Conservation (phyloP, 306 rosid genomes). For the Malus sieversii region DNA sequence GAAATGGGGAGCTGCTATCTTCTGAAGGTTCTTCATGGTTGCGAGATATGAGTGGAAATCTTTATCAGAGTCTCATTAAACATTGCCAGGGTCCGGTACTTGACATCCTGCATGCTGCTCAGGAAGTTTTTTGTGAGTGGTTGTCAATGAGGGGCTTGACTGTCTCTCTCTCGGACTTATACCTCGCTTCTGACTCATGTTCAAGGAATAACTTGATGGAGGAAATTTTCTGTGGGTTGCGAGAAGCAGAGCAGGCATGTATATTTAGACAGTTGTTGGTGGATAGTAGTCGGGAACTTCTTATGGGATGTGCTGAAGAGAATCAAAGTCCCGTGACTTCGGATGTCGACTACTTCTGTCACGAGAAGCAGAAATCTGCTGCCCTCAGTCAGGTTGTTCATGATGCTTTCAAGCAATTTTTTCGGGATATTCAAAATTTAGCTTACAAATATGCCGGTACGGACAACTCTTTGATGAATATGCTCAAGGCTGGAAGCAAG, state of each 20-base stretch:
- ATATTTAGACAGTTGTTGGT: conserved; percentile 61
- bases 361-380: conserved; percentile 68
- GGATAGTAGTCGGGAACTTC: conserved; percentile 33
- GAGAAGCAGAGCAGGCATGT: conserved; percentile 68
- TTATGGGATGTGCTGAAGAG: conserved; percentile 42
- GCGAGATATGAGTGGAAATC: conserved; percentile 51
- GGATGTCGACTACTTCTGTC: conserved; percentile 39
- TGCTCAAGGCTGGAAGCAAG: conserved; percentile 96
- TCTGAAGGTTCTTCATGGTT: conserved; percentile 77
- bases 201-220: conserved; percentile 72
- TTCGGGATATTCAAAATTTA: conserved; percentile 66
- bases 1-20: conserved; percentile 62
- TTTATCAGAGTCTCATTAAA: conserved; percentile 53
- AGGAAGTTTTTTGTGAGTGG: conserved; percentile 84
- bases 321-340: conserved; percentile 23
- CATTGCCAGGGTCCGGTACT: conserved; percentile 40
- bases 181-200: conserved; percentile 49
- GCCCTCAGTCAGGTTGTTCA: conserved; percentile 68
- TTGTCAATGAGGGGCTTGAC: conserved; percentile 78
- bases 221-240: conserved; percentile 59
- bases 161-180: conserved; percentile 76
- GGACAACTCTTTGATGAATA: conserved; percentile 60
- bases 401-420: conserved; percentile 77
- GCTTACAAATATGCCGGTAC: conserved; percentile 50
- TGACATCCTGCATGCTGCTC: conserved; percentile 56